Evolutionary conservation across 2,329 filamentous ascomycete genomes (phyloP), one percentile per base, ranked within the genome.

Genomic region (Karstenula rhodostoma): DNA sequence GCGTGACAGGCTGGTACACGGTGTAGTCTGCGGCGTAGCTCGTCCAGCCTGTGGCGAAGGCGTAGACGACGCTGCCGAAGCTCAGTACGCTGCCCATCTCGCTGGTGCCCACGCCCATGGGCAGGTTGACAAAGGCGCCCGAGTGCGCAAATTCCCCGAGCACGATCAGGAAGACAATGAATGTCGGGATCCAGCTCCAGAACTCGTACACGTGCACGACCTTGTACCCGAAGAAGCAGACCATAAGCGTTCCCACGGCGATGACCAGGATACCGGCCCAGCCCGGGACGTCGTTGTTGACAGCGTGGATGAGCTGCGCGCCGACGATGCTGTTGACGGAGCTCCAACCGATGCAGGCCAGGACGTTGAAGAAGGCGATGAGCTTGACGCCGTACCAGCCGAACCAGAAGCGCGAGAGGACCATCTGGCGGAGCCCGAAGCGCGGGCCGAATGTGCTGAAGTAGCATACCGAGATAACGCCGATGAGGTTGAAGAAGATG

Each of bases 311-410:
- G 7, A 94, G 84, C 74, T 94, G 89, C 0, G 90, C 90, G 19
- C 91, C 92, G 17, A 94, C 90, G 63, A 95, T 93, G 57, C 87
- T 86, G 72, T 95, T 94, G 66, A 93, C 88, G 0, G 89, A 84
- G 4, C 89, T 89, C 88, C 92, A 94, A 52, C 91, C 91, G 5
- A 93, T 75, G 71, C 88, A 92, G 32, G 89, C 87, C 17, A 92
- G 79, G 42, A 90, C 80, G 76, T 92, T 91, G 74, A 93, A 88
- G 67, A 89, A 77, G 55, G 90, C 90, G 72, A 92, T 86, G 66
- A 91, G 76, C 75, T 90, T 90, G 33, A 88, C 87, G n/a, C 84
- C 85, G 66, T 86, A 88, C 78, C 86, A 91, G 9, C 91, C 91
- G 73, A 93, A 93, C 79, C 85, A 93, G 78, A 90, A 93, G 37